Evolutionary conservation across 106 monocot species (phyloP), one percentile per base, ranked within the genome.

Genomic region (Allium fistulosum): DNA sequence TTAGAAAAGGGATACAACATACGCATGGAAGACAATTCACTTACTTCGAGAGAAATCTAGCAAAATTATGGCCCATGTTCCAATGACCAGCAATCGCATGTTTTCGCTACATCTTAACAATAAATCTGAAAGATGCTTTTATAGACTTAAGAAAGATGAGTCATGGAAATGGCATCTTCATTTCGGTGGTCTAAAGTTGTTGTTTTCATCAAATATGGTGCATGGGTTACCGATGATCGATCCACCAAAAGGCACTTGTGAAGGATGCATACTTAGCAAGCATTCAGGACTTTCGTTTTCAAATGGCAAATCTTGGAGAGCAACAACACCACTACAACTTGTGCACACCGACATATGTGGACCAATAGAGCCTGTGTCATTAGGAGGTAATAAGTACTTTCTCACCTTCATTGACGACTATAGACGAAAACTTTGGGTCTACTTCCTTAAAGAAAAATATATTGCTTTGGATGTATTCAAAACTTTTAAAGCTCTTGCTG

Each of bases 1-100:
- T n/a, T 58, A 2, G 57, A 70, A 0, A 70, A 70, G 10, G 70
- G 46, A 10, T 70, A 70, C 22, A 16, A 52, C 26, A 71, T 61
- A 26, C 26, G 52, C 12, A 62, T 61, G 61, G 28, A 49, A 26
- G 17, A 71, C 15, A 26, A 27, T 22, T 12, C 2, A 27, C n/a
- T n/a, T n/a, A n/a, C 50, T 71, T 52, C 60, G 53, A 71, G 50
- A 71, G 61, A 6, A 48, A 3, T 51, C 49, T 0, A 26, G 15
- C 9, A 71, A 0, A 7, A 12, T 71, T 9, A 62, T 71, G 15
- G 61, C 60, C 11, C 22, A 71, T 13, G 48, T 61, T 7, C 2
- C 26, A 6, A 61, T 62, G 49, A 13, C 50, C 28, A 28, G 62
- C 12, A 51, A 71, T 51, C 10, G 26, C 2, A 61, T 51, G 71